These are phyloP conservation scores for Fusarium hostae DNA, from an alignment of 2,329 filamentous ascomycete species.

Conservation along the genomic window DNA sequence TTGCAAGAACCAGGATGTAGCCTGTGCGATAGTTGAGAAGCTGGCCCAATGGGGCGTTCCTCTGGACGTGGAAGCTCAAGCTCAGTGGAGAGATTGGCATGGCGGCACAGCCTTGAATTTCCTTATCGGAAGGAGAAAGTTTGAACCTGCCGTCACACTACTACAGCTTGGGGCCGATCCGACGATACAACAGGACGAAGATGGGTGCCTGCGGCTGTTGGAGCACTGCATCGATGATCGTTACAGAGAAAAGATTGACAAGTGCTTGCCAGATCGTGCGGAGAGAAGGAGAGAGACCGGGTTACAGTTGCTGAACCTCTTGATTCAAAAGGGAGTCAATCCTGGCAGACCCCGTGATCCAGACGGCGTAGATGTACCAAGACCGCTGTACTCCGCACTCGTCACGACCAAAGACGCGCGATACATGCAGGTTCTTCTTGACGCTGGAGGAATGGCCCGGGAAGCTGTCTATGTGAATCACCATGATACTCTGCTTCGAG, in stretches of 20 bases:
- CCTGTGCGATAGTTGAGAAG: background rate
- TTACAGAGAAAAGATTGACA: background rate
- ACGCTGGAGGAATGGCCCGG: background rate
- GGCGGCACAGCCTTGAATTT: background rate
- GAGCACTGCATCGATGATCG: background rate
- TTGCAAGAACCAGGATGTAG: background rate
- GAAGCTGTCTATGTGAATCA: background rate
- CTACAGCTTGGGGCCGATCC: background rate
- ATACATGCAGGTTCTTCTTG: background rate
- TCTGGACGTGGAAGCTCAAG: background rate
- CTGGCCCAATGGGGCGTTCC: background rate
- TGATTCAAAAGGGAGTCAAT: background rate
- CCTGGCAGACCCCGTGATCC: background rate
- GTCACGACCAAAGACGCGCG: background rate
- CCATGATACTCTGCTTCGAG: background rate
- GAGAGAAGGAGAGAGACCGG: background rate
- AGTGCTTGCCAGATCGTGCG: accelerated
- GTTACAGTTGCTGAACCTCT: background rate
- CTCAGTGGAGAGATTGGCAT: background rate
- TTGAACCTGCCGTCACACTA: accelerated
- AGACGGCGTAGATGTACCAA: accelerated
- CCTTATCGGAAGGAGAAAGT: background rate
- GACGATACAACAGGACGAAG: background rate
- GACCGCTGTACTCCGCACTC: background rate
- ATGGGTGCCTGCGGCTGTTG: background rate